A percentile compares a stretch with the other conserved stretches of the same genome.
Conservation (phyloP, 2,329 filamentous ascomycete genomes). For the Ophiostoma novo-ulmi region DNA sequence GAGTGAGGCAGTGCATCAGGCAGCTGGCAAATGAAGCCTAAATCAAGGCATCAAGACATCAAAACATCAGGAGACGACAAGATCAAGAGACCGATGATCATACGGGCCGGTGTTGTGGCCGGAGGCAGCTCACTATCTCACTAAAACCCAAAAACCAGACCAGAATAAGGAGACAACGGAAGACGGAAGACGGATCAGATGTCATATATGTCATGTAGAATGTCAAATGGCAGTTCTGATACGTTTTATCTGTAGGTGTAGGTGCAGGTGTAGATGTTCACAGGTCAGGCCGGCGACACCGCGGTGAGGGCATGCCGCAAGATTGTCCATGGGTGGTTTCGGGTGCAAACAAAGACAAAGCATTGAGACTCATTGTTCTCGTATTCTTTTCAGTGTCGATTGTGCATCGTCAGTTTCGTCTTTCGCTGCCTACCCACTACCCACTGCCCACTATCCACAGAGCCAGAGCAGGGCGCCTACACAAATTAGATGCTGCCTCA, state of each 20-base stretch:
- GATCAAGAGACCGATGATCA: background rate
- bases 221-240: conserved; percentile 4
- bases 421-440: background rate
- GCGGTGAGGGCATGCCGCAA: conserved; percentile 2
- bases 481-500: background rate
- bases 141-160: background rate
- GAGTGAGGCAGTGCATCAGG: background rate
- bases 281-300: conserved; percentile 7
- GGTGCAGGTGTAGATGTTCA: background rate
- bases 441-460: background rate
- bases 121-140: background rate
- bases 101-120: background rate
- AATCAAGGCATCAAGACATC: background rate
- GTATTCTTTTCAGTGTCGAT: background rate
- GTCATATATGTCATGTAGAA: background rate
- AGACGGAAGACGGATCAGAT: conserved; percentile 6
- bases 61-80: background rate
- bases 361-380: background rate
- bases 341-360: background rate
- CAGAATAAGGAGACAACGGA: background rate
- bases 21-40: background rate
- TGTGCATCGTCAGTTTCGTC: background rate
- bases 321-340: background rate
- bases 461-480: background rate
- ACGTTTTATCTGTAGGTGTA: background rate